Evolutionary conservation across 148 eudicot genomes (phyloP), one percentile per base, ranked within the genome.

Genomic region (Simmondsia chinensis): DNA sequence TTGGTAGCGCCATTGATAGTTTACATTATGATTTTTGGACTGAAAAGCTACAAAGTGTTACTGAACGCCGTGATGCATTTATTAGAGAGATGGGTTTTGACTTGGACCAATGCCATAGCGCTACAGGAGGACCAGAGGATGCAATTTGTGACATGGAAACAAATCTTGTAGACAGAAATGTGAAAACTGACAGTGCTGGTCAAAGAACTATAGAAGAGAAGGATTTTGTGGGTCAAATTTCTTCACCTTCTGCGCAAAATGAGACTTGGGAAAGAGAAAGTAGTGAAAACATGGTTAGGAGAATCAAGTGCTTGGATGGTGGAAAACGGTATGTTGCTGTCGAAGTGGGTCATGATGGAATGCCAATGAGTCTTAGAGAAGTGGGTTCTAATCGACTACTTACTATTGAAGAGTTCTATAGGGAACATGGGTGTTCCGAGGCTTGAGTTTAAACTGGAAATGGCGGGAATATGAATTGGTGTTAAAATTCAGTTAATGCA

Each of bases 1-100:
- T 16, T n/a, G 23, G 39, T 39, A 19, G 22, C 46, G 52, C 22
- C 24, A 32, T 39, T 28, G 52, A 55, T 24, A 43, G 57, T 15
- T 47, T 69, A 3, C 72, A 47, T 24, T 80, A 77, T 41, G 85
- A 83, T 2, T 66, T 71, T 45, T 88, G 94, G 94, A 65, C 38
- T 25, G 54, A 43, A 42, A 61, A 72, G 24, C 76, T 74, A 2
- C 67, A 56, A 28, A 75, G 80, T 64, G 67, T 79, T 34, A 59
- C 64, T 48, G 76, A 64, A 52, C 71, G 97, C 2, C 91, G 97
- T 11, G 43, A 50, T 23, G 79, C 69, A 17, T 80, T 88, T 39
- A 41, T 69, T 28, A 63, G 62, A 48, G 57, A 58, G 66, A 72
- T 76, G 50, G 82, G 80, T 41, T 66, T 73, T 35, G 60, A 37